Evolutionary conservation across 2,329 filamentous ascomycete genomes (phyloP), one percentile per base, ranked within the genome.

Genomic region (Pseudogymnoascus sp.): DNA sequence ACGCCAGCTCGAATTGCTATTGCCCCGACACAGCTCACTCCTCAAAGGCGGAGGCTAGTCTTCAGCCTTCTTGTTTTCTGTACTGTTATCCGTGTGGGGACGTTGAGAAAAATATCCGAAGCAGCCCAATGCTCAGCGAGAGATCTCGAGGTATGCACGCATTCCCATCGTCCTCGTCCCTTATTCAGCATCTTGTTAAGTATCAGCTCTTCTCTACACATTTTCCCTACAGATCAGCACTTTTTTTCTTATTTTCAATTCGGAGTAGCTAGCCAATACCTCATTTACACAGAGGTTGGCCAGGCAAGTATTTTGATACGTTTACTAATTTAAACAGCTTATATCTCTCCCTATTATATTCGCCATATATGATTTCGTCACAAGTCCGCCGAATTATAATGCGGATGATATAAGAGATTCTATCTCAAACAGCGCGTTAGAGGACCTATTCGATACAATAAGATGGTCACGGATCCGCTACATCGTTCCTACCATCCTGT

Each of bases 391-490:
- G 12, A 44, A 28, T 21, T 38, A 44, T 14, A 18, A 61, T 16
- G 62, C 37, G 4, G 63, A 65, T 33, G 63, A 60, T 31, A 53
- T 63, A 23, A 31, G 62, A 18, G 28, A 63, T 18, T 60, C 47
- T 31, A 65, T 65, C 12, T 47, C 61, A n/a, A 63, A 63, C 25
- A 65, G 18, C 31, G 31, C 63, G 10, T 23, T 63, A 4, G 63
- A 65, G 14, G 63, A 65, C 35, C 18, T 63, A 14, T 40, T 60
- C 33, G 63, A 65, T 23, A 33, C 47, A 18, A 59, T 63, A 31
- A 47, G 33, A 21, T 33, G 37, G 42, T 65, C 63, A 21, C 33
- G 62, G n/a, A 14, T 63, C 31, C 61, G 63, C n/a, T 65, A 65
- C 40, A 31, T 65, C 11, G 16, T 60, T 38, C 63, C 62, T 16